Conservation (phyloP, 805 yeast species). For the Hanseniaspora hatyaiensis region DNA sequence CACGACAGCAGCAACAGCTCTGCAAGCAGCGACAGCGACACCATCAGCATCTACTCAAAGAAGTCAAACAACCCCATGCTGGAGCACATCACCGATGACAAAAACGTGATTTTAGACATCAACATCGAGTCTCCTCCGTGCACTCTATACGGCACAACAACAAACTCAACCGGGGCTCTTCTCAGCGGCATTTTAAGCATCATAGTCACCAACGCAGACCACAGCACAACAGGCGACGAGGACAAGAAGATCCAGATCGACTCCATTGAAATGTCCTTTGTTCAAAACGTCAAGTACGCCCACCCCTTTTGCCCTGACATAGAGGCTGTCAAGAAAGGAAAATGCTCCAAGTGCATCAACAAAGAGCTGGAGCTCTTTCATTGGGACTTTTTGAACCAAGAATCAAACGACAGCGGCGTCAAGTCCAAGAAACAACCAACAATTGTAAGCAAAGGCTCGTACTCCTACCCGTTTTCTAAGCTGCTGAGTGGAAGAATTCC, state of each 20-base stretch:
- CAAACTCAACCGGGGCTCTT: slow-evolving; percentile 74
- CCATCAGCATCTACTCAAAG: background rate
- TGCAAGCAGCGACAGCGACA: background rate
- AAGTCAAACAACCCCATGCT: background rate
- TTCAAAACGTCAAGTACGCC: slow-evolving; percentile 58
- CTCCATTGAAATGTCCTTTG: slow-evolving; percentile 50
- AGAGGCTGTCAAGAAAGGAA: slow-evolving; percentile 28
- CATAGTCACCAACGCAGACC: slow-evolving; percentile 31
- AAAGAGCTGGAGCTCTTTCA: slow-evolving; percentile 55
- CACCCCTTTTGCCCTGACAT: slow-evolving; percentile 46
- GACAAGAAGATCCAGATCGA: slow-evolving; percentile 27
- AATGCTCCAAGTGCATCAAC: slow-evolving; percentile 49
- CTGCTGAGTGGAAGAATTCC: slow-evolving; percentile 81
- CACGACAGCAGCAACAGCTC: background rate
- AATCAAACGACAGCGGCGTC: too few relatives aligned
- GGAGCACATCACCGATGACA: background rate
- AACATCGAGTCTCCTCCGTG: slow-evolving; percentile 85
- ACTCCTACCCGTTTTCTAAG: slow-evolving; percentile 86
- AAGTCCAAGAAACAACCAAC: slow-evolving; percentile 29
- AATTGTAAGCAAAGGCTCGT: slow-evolving; percentile 37
- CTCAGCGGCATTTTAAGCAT: slow-evolving; percentile 67
- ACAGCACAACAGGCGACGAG: background rate
- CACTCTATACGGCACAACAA: slow-evolving; percentile 66
- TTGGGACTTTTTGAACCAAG: slow-evolving; percentile 79
- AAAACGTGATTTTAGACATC: slow-evolving; percentile 37